phyloP scores from a whole-genome alignment of 805 yeast genomes.

The Ogataea populi-albae region DNA sequence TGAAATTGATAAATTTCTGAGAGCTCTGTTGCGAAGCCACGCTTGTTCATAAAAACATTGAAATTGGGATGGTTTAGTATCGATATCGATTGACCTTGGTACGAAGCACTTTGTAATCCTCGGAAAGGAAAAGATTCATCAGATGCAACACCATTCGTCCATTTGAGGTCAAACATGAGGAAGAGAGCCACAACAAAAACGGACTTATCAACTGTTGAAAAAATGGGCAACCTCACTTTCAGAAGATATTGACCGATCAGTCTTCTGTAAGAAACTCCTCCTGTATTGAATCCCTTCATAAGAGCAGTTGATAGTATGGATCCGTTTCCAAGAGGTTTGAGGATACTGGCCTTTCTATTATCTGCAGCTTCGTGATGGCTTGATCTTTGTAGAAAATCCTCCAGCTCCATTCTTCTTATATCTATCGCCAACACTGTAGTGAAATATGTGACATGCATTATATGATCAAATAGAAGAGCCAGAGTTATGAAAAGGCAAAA shows the following conservation, averaged over 20 bases:
- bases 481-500: slow-evolving; percentile 45
- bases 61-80: slow-evolving; percentile 17
- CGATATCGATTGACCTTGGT: slow-evolving; percentile 5
- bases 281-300: slow-evolving; percentile 8
- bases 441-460: slow-evolving; percentile 61
- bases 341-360: slow-evolving; percentile 1
- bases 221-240: slow-evolving; percentile 37
- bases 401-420: slow-evolving; percentile 57
- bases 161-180: slow-evolving; percentile 32
- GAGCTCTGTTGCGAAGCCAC: slow-evolving; percentile 30
- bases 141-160: slow-evolving; percentile 24
- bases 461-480: slow-evolving; percentile 55
- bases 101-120: too few species aligned
- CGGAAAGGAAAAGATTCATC: too few species aligned
- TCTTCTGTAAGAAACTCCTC: slow-evolving; percentile 16
- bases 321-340: slow-evolving; percentile 22
- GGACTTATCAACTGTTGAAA: slow-evolving; percentile 33
- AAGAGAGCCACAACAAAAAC: slow-evolving; percentile 24
- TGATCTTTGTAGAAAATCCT: slow-evolving; percentile 43
- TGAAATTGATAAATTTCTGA: slow-evolving; percentile 10
- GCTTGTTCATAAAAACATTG: slow-evolving; percentile 27
- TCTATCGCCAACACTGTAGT: slow-evolving; percentile 67
- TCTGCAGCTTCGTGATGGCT: slow-evolving; percentile 15
- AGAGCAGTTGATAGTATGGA: slow-evolving; percentile 21
- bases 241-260: slow-evolving; percentile 31